phyloP scores from a whole-genome alignment of 192 early-diverging fungal species.

The Rhizophagus clarus region DNA sequence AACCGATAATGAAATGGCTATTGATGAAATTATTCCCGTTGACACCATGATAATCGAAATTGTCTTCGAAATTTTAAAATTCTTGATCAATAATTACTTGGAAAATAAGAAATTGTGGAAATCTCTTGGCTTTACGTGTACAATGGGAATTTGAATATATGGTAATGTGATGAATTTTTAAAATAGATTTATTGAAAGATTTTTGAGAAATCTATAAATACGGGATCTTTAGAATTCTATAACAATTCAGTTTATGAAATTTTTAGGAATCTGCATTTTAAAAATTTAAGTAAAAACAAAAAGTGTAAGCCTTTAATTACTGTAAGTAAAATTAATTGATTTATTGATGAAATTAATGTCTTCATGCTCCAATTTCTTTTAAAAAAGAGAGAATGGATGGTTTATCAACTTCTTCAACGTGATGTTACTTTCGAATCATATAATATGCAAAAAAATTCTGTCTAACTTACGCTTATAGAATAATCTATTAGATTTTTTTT shows the following conservation, averaged over 20 bases:
- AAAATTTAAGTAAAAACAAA: no score
- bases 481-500: no score
- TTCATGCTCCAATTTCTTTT: constrained; percentile 32
- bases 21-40: constrained; percentile 40
- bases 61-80: constrained; percentile 44
- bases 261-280: no score
- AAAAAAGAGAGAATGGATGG: constrained; percentile 25
- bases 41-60: constrained; percentile 51
- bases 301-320: no score
- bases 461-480: no score
- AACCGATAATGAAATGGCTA: constrained; percentile 20
- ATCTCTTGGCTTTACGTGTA: constrained; percentile 40
- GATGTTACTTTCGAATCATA: constrained; percentile 21
- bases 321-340: no score
- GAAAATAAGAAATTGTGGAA: constrained; percentile 35
- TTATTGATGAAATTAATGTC: constrained; percentile 20
- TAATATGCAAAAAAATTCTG: no score
- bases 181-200: neutral
- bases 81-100: constrained; percentile 40
- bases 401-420: constrained; percentile 6
- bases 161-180: constrained; percentile 34
- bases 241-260: no score
- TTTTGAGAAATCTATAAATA: no score
- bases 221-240: no score
- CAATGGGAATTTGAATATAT: constrained; percentile 44